Conservation (phyloP, 768 basidiomycete genomes). For the Xerocomellus dryophilus region DNA sequence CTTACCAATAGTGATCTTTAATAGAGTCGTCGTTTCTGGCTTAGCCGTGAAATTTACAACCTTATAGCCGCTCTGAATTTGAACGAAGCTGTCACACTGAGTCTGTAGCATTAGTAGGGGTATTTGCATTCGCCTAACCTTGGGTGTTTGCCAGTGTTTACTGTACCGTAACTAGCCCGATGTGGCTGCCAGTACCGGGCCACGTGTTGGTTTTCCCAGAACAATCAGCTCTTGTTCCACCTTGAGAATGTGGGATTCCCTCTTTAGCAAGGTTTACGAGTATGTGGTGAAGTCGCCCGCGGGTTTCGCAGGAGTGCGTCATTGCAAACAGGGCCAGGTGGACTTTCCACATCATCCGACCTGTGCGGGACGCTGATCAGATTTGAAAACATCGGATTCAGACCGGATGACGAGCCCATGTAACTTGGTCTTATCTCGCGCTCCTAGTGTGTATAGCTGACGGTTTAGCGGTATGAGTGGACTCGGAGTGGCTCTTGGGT, state of each 20-base stretch:
- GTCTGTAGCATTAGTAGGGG: conserved; percentile 2
- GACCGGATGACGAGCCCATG: background rate
- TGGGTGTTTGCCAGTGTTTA: background rate
- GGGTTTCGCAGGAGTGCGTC: conserved; percentile 24
- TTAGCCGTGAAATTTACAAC: background rate
- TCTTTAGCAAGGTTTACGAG: conserved; percentile 15
- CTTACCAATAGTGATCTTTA: background rate
- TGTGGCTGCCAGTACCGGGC: background rate
- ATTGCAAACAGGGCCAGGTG: conserved; percentile 13
- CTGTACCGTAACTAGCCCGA: background rate
- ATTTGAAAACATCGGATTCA: conserved; percentile 1
- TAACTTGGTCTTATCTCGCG: conserved; percentile 15
- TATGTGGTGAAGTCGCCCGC: conserved; percentile 14
- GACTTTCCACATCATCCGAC: background rate
- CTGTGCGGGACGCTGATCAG: background rate
- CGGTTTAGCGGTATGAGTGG: background rate
- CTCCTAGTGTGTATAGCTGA: background rate
- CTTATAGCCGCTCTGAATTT: background rate
- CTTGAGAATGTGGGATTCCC: conserved; percentile 18
- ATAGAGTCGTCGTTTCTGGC: background rate
- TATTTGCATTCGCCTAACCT: conserved; percentile 24
- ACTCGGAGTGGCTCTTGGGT: background rate
- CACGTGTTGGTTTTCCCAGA: conserved; percentile 20
- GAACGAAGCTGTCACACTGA: conserved; percentile 4
- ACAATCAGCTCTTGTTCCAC: conserved; percentile 7